phyloP scores from a whole-genome alignment of 805 yeast genomes.

The Torulaspora microellipsoides region DNA sequence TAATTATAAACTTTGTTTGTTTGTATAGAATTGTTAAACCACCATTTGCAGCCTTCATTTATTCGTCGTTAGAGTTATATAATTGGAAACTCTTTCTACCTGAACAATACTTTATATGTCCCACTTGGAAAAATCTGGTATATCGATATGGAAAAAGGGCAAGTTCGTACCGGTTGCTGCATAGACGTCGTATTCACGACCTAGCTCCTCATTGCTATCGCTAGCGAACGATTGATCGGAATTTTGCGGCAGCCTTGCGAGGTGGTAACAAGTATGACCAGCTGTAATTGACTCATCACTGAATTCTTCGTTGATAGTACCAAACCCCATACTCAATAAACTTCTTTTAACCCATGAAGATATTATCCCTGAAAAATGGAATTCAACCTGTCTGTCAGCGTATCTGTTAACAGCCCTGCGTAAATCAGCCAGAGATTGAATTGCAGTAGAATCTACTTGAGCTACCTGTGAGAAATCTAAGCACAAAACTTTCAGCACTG shows the following conservation, averaged over 20 bases:
- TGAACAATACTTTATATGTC: slow-evolving; percentile 11
- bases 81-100: too few relatives aligned
- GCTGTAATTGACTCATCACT: slow-evolving; percentile 33
- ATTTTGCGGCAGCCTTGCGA: slow-evolving; percentile 19
- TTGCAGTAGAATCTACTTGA: slow-evolving; percentile 71
- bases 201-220: background rate
- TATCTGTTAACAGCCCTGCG: slow-evolving; percentile 65
- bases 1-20: too few relatives aligned
- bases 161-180: slow-evolving; percentile 32
- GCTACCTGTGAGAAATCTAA: slow-evolving; percentile 78
- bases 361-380: slow-evolving; percentile 80
- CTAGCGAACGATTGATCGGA: slow-evolving; percentile 12
- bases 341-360: slow-evolving; percentile 86
- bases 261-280: slow-evolving; percentile 33
- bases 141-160: slow-evolving; percentile 36
- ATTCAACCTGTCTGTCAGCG: slow-evolving; percentile 80
- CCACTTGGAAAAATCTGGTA: slow-evolving; percentile 36
- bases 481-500: slow-evolving; percentile 64
- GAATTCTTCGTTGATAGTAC: slow-evolving; percentile 44
- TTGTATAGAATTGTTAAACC: too few relatives aligned
- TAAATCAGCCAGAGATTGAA: slow-evolving; percentile 73
- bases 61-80: too few relatives aligned
- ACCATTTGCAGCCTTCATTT: too few relatives aligned
- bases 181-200: slow-evolving; percentile 15
- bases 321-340: slow-evolving; percentile 72